Base-by-base conservation (phyloP, 2,329 filamentous ascomycete genomes). In the Elsinoe ampelina region DNA sequence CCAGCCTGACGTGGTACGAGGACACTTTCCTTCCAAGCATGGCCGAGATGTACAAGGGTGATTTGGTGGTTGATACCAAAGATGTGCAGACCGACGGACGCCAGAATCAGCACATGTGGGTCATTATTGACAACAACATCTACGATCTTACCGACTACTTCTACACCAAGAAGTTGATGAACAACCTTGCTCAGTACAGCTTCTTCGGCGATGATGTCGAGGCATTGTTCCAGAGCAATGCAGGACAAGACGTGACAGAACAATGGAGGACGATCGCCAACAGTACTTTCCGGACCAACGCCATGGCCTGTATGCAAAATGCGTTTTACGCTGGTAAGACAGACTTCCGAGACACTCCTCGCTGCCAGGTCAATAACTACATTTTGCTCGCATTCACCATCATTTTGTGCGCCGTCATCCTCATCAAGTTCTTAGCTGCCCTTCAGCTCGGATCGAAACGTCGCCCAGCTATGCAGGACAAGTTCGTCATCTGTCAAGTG, bases 401-500 rank as follows among this genome's bases (percentile, higher is more conserved):
- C 66, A 76, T 97, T 11, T 76, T 98, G 55, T 89, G 86, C 67
- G 60, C 79, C 1, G 87, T 96, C 60, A 91, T 97, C 61, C 67
- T 84, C 52, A 74, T 87, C 73, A 98, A 97, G 72, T 98, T 98
- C 74, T 70, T 98, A 66, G 84, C 93, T 54, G 93, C 93, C 11
- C 79, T 98, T 41, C 93, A 96, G 66, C 88, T 98, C 59, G 91
- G 92, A 45, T 90, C 90, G 4, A 96, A 96, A 75, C 83, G 88
- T 58, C 85, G 89, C 15, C 93, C 93, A 2, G 80, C 87, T 5
- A 87, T 90, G 36, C 93, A 97, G 71, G 93, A 98, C 72, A 98
- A 97, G 70, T 98, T 98, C 65, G 91, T 98, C 64, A 97, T 98
- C 63, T 97, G 93, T 72, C 90, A 96, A 71, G 90, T 98, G 32